These are phyloP conservation scores for Erythrobasidium hasegawianum DNA, from an alignment of 1,284 basidiomycete genomes.

Conservation along the genomic window DNA sequence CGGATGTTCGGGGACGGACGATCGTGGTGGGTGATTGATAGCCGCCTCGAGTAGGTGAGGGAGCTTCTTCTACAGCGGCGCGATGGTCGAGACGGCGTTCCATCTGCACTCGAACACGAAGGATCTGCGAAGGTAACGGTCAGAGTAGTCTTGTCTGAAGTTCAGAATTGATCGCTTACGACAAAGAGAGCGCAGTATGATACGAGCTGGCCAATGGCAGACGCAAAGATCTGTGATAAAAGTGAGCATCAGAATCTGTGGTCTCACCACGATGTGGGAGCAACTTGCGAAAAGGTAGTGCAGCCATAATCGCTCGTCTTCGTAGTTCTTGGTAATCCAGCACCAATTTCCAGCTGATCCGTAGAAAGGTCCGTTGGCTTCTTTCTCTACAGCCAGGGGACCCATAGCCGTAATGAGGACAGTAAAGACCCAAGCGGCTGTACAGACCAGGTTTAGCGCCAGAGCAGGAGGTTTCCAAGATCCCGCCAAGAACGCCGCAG, in stretches of 20 bases:
- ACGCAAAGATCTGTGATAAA: conserved; percentile 17
- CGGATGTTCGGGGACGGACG: too few relatives aligned
- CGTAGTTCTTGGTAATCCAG: conserved; percentile 30
- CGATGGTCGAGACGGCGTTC: neutral
- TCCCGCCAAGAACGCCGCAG: conserved; percentile 12
- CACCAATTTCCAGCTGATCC: conserved; percentile 31
- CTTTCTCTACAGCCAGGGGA: conserved; percentile 15
- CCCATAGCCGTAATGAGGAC: conserved; percentile 24
- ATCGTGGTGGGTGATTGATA: neutral
- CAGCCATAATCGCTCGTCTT: conserved; percentile 18
- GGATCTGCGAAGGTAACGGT: too few relatives aligned
- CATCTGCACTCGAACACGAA: neutral
- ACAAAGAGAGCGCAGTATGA: conserved; percentile 23
- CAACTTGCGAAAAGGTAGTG: conserved; percentile 31
- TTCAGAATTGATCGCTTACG: conserved; percentile 12
- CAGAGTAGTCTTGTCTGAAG: too few relatives aligned
- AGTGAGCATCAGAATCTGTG: too few relatives aligned
- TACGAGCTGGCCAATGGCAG: conserved; percentile 20
- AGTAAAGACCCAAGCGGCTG: conserved; percentile 15
- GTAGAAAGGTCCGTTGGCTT: conserved; percentile 18
- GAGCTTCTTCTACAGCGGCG: neutral
- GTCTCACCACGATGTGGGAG: too few relatives aligned
- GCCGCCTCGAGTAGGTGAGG: too few relatives aligned
- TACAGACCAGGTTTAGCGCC: conserved; percentile 2
- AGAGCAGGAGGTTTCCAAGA: conserved; percentile 3